phyloP scores from a whole-genome alignment of 2,329 filamentous ascomycete genomes.

The Trichoderma afroharzianum region DNA sequence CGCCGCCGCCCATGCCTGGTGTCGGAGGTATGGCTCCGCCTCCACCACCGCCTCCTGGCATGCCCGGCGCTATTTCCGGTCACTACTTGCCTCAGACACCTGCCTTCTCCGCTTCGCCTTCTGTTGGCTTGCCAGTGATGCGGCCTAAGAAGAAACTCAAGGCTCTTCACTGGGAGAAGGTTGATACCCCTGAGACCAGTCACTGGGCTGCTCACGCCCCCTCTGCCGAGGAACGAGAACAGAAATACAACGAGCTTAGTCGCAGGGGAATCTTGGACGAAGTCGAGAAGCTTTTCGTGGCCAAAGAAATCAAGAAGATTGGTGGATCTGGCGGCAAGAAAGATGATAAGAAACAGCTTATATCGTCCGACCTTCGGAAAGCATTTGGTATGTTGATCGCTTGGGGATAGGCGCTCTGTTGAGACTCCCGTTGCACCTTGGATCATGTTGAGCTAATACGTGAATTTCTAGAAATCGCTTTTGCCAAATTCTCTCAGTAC shows the following conservation, averaged over 20 bases:
- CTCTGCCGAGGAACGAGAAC: slow-evolving; percentile 84
- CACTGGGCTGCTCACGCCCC: slow-evolving; percentile 88
- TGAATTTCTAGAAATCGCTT: slow-evolving; percentile 65
- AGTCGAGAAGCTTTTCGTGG: slow-evolving; percentile 95
- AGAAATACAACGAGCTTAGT: slow-evolving; percentile 91
- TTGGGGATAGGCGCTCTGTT: too few species aligned
- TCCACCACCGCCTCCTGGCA: slow-evolving; percentile 59
- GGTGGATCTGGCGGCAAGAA: slow-evolving; percentile 70
- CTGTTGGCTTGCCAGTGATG: slow-evolving; percentile 71
- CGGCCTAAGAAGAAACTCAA: slow-evolving; percentile 99
- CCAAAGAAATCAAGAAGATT: slow-evolving; percentile 90
- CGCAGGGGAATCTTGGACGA: slow-evolving; percentile 95
- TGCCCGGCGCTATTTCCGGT: slow-evolving; percentile 67
- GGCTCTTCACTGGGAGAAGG: slow-evolving; percentile 98
- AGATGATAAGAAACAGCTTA: slow-evolving; percentile 96
- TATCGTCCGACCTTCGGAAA: slow-evolving; percentile 84
- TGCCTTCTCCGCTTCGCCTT: slow-evolving; percentile 49
- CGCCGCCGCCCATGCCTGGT: slow-evolving; percentile 42
- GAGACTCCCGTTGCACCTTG: background rate
- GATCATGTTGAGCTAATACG: slow-evolving; percentile 18
- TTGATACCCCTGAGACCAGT: slow-evolving; percentile 85
- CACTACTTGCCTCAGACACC: slow-evolving; percentile 69
- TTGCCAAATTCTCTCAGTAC: slow-evolving; percentile 87
- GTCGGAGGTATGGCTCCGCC: slow-evolving; percentile 37
- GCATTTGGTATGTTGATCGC: slow-evolving; percentile 59